Evolutionary conservation across 495 filamentous ascomycete species (phyloP), one percentile per base, ranked within the genome.

Genomic region (Lasiosphaeris hirsuta): DNA sequence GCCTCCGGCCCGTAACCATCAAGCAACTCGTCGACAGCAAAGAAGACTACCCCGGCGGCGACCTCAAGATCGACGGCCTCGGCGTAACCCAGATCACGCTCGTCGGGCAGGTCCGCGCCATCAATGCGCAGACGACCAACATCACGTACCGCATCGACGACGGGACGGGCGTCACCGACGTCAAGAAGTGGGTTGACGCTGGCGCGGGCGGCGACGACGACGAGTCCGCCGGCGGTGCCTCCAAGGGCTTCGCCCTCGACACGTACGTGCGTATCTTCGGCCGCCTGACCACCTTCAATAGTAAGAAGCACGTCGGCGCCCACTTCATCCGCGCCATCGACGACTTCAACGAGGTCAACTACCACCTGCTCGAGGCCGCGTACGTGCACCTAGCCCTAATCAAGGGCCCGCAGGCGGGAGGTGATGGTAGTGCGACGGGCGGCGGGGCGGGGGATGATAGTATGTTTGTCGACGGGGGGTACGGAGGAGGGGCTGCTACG

Each of bases 81-180:
- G 86, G 88, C 63, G 73, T 73, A 37, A 71, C 67, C 44, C 74
- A 90, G 74, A 76, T 97, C 54, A 90, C 87, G 23, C 84, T 97
- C 65, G 82, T 97, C 61, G 95, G 90, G 35, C 92, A 96, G 75
- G 86, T 98, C 39, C 89, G 90, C 66, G 85, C 87, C 69, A 85
- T 96, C 72, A 87, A 84, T 67, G 77, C 81, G n/a, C 90, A 96
- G 75, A 79, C 88, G 46, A 96, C 93, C 54, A 95, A 96, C 76
- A 80, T 89, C 58, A 96, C 89, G 35, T 97, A 96, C 82, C 87
- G 84, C 63, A 74, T 97, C 62, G 95, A 97, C 74, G 94, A 98
- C 75, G 94, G 95, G 71, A 97, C 94, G 0, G 94, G 90, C 56
- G 78, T 84, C 30, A 84, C 96, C 54, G 94, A 98, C 77, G 92